Conservation (phyloP, 2,329 filamentous ascomycete species). For the Colletotrichum somersetense region DNA sequence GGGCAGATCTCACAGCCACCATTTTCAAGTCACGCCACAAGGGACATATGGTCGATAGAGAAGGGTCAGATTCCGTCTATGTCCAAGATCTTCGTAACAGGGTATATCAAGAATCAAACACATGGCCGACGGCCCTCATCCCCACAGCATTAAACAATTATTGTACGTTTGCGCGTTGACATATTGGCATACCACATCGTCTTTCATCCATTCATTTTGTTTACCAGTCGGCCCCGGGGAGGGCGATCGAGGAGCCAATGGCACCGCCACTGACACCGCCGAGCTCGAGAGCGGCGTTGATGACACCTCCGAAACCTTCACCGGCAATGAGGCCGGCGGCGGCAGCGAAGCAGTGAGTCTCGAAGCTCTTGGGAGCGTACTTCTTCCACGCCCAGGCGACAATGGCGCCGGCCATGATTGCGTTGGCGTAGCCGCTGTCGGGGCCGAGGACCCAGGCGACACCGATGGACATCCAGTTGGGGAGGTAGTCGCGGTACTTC, state of each 20-base stretch:
- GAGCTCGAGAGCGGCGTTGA: constrained; percentile 64
- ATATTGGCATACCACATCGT: neutral
- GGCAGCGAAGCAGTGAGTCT: constrained; percentile 69
- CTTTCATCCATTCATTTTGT: neutral
- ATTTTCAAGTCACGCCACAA: neutral
- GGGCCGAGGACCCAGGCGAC: constrained; percentile 70
- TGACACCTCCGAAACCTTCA: constrained; percentile 72
- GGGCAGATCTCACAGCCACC: too few species aligned
- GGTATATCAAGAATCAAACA: neutral
- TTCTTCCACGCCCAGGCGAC: constrained; percentile 67
- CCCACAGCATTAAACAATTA: neutral
- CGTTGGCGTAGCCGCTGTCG: constrained; percentile 66
- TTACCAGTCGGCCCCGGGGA: constrained; percentile 34
- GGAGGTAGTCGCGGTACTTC: constrained; percentile 69
- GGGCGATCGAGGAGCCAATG: constrained; percentile 36
- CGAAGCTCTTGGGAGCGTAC: constrained; percentile 62
- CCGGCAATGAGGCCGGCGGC: constrained; percentile 73
- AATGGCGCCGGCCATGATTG: constrained; percentile 68
- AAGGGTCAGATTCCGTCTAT: neutral
- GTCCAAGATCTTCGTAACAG: neutral
- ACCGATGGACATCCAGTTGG: constrained; percentile 73
- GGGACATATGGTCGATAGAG: neutral
- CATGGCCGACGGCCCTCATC: neutral
- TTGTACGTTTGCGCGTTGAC: constrained; percentile 1
- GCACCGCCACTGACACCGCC: constrained; percentile 44